Evolutionary conservation across 192 early-diverging fungal genomes (phyloP).

Genomic region (Coemansia aciculifera): DNA sequence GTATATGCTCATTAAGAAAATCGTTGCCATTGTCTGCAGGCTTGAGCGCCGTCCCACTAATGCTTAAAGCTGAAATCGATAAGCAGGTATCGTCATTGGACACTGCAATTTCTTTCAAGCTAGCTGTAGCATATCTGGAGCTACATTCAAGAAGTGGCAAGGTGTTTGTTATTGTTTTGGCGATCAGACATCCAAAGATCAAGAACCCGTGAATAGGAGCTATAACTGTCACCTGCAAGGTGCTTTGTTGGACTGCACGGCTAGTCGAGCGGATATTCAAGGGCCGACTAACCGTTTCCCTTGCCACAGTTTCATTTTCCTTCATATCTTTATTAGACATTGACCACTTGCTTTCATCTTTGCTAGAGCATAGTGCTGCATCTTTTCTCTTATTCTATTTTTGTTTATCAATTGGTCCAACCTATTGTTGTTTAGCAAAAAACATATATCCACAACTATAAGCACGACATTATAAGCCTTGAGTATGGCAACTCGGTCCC

Average conservation of each 20-base stretch:
- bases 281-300: not conserved
- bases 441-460: not conserved
- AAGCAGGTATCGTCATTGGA: not conserved
- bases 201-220: not conserved
- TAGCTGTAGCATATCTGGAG: not conserved
- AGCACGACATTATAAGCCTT: not conserved
- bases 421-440: not conserved
- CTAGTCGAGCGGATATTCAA: not conserved
- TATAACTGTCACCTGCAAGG: not conserved
- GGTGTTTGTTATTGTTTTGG: not conserved
- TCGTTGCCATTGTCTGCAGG: too few relatives aligned
- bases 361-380: not conserved
- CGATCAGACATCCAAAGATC: not conserved
- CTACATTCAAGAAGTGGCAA: not conserved
- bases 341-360: not conserved
- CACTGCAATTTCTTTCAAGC: not conserved
- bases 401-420: not conserved
- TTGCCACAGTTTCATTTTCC: not conserved
- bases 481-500: not conserved
- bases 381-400: not conserved
- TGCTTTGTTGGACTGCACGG: not conserved
- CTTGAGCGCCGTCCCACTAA: too few relatives aligned
- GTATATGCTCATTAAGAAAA: too few relatives aligned
- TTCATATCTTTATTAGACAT: not conserved
- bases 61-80: not conserved